Conservation (phyloP, 2,329 filamentous ascomycete genomes). For the Aspergillus unguis region DNA sequence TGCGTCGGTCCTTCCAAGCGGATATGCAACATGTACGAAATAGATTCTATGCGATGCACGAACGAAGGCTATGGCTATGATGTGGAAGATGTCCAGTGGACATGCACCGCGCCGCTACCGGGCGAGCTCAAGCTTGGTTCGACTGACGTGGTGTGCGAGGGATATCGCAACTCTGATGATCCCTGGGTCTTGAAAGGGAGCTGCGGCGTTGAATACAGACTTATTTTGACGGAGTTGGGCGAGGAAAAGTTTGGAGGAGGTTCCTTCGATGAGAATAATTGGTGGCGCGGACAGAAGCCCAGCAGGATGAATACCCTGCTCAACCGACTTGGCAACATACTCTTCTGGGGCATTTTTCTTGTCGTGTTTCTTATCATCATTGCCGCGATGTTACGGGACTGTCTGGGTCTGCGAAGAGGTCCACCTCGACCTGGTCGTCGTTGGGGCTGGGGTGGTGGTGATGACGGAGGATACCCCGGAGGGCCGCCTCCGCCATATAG, state of each 20-base stretch:
- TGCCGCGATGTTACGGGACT: slow-evolving; percentile 22
- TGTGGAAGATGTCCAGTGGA: slow-evolving; percentile 82
- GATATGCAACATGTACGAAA: slow-evolving; percentile 65
- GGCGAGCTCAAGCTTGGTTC: slow-evolving; percentile 69
- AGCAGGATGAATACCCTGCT: neutral
- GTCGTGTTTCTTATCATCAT: slow-evolving; percentile 30
- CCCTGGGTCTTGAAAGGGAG: slow-evolving; percentile 85
- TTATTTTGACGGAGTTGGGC: slow-evolving; percentile 74
- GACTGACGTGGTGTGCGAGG: slow-evolving; percentile 91
- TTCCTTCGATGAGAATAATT: slow-evolving; percentile 1
- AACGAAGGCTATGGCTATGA: slow-evolving; percentile 81
- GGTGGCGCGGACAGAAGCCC: slow-evolving; percentile 1
- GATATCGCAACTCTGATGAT: slow-evolving; percentile 73
- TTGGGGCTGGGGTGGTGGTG: slow-evolving; percentile 29
- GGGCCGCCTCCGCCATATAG: slow-evolving; percentile 9
- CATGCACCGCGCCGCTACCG: slow-evolving; percentile 67
- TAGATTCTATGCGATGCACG: slow-evolving; percentile 83
- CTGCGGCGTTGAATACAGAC: slow-evolving; percentile 85
- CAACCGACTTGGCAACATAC: slow-evolving; percentile 21
- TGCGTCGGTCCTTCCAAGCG: slow-evolving; percentile 65
- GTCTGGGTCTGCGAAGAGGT: slow-evolving; percentile 23
- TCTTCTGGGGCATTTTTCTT: slow-evolving; percentile 35
- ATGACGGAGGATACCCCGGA: slow-evolving; percentile 21
- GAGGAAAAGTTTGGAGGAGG: slow-evolving; percentile 62
- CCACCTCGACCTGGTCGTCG: slow-evolving; percentile 34